Conservation (phyloP, 306 rosid species). For the Pterocarpus santalinus region DNA sequence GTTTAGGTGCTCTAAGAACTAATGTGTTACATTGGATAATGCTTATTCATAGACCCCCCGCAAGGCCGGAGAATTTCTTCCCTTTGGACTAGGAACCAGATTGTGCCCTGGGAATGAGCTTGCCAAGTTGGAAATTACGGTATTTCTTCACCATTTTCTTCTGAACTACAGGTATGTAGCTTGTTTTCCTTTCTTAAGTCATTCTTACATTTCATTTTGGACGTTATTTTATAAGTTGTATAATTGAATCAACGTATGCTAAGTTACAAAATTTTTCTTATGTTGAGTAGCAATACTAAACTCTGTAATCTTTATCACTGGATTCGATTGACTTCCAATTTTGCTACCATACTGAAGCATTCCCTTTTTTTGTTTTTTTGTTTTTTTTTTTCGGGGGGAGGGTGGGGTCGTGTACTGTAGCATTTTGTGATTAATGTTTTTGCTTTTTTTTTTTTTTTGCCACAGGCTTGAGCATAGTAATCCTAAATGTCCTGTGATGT, state of each 20-base stretch:
- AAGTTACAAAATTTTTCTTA: too few relatives aligned
- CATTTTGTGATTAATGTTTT: too few relatives aligned
- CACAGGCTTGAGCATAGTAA: conserved; percentile 57
- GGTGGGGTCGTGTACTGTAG: too few relatives aligned
- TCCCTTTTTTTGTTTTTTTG: too few relatives aligned
- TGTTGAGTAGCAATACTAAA: too few relatives aligned
- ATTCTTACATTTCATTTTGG: neutral
- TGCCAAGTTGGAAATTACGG: conserved; percentile 59
- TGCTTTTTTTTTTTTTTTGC: neutral
- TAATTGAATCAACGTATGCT: too few relatives aligned
- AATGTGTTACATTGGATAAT: neutral
- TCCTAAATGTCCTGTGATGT: conserved; percentile 48
- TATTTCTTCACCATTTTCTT: conserved; percentile 72
- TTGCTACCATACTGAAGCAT: too few relatives aligned
- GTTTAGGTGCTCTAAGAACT: neutral
- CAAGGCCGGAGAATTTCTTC: conserved; percentile 67
- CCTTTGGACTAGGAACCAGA: conserved; percentile 75
- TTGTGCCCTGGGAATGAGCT: conserved; percentile 56
- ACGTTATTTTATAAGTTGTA: too few relatives aligned
- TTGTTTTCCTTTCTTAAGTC: neutral
- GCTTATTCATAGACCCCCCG: conserved; percentile 39
- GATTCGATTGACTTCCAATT: too few relatives aligned
- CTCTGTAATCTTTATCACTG: too few relatives aligned
- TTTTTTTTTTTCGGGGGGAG: too few relatives aligned
- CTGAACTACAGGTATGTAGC: conserved; percentile 56